These are phyloP conservation scores for Myriosclerotinia curreyana DNA, from an alignment of 2,329 filamentous ascomycete species.

Conservation along the genomic window DNA sequence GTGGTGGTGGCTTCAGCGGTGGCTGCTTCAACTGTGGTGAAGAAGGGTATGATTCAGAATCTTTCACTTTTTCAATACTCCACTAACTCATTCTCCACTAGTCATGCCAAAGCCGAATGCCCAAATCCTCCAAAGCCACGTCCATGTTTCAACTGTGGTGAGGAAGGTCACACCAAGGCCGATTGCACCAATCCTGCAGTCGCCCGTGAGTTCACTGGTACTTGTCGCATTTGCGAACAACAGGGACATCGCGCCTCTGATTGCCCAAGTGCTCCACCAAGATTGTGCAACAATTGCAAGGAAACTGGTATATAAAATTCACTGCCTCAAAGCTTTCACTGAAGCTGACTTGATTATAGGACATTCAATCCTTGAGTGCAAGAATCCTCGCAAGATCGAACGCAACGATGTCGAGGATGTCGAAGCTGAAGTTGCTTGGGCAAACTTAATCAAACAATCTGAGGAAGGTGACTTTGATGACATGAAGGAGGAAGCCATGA, in stretches of 20 bases:
- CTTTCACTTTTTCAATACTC: neutral
- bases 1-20: conserved; percentile 26
- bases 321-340: conserved; percentile 3
- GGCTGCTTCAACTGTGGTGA: conserved; percentile 62
- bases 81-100: conserved; percentile 17
- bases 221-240: conserved; percentile 56
- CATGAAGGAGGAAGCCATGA: conserved; percentile 55
- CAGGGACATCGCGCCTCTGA: conserved; percentile 57
- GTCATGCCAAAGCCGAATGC: conserved; percentile 29
- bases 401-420: conserved; percentile 50
- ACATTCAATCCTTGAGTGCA: conserved; percentile 55
- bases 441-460: conserved; percentile 51
- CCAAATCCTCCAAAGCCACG: conserved; percentile 31
- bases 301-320: conserved; percentile 49
- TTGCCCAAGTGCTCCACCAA: conserved; percentile 58
- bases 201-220: conserved; percentile 48
- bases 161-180: conserved; percentile 61
- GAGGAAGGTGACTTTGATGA: conserved; percentile 58
- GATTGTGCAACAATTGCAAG: conserved; percentile 59
- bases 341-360: conserved; percentile 42
- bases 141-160: conserved; percentile 55
- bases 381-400: conserved; percentile 57
- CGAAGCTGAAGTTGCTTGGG: conserved; percentile 56
- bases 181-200: conserved; percentile 59
- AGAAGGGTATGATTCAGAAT: conserved; percentile 49